Evolutionary conservation across 768 basidiomycete species (phyloP).

Genomic region (Xerocomus spinulosus): DNA sequence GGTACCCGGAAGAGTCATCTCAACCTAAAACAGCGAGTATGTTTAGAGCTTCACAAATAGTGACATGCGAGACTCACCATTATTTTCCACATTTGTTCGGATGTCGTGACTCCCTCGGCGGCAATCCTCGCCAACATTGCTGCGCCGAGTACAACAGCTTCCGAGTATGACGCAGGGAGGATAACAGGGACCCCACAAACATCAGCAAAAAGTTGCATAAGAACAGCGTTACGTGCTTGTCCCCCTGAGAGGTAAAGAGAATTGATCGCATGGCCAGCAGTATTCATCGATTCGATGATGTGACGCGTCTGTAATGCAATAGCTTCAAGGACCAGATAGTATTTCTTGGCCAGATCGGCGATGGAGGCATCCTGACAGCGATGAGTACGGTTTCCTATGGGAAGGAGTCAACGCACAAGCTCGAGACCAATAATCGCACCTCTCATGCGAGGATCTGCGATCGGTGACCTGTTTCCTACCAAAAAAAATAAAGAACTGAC

Average conservation of each 20-base stretch:
- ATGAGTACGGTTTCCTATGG: not conserved
- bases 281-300: constrained; percentile 88
- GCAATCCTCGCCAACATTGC: constrained; percentile 94
- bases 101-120: constrained; percentile 52
- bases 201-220: constrained; percentile 90
- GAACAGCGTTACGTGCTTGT: constrained; percentile 81
- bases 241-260: constrained; percentile 91
- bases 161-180: constrained; percentile 68
- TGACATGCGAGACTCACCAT: constrained; percentile 53
- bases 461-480: constrained; percentile 92
- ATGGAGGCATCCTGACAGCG: constrained; percentile 58
- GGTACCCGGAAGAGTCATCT: constrained; percentile 87
- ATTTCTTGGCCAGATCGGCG: constrained; percentile 81
- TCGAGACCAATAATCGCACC: constrained; percentile 87
- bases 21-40: constrained; percentile 45
- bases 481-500: not conserved
- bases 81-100: constrained; percentile 78
- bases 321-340: constrained; percentile 86
- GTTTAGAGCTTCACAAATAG: not conserved
- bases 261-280: constrained; percentile 75
- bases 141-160: constrained; percentile 86
- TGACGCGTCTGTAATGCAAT: constrained; percentile 94
- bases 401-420: constrained; percentile 43
- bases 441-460: constrained; percentile 93
- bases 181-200: constrained; percentile 79